Conservation (phyloP, 768 basidiomycete genomes). For the Phaffia australis region DNA sequence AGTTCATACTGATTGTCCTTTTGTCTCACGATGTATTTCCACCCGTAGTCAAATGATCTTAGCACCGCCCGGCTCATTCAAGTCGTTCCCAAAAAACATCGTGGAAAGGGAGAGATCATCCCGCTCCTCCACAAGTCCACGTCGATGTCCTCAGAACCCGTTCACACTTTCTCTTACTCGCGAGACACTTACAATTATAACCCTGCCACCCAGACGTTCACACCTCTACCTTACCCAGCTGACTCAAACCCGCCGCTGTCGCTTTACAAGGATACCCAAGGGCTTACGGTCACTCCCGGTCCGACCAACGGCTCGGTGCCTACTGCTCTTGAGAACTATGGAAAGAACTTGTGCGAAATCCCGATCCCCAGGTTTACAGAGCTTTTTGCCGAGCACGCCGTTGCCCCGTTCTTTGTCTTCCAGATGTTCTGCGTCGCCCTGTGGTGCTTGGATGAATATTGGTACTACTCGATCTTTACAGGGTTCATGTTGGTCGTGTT, state of each 20-base stretch:
- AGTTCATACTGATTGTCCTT: conserved; percentile 9
- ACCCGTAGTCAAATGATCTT: conserved; percentile 49
- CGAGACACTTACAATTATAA: conserved; percentile 77
- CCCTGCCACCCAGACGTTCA: conserved; percentile 53
- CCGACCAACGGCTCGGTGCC: conserved; percentile 41
- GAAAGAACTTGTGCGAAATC: conserved; percentile 91
- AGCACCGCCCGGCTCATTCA: conserved; percentile 69
- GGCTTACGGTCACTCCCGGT: conserved; percentile 42
- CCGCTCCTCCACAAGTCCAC: conserved; percentile 51
- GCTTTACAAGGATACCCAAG: conserved; percentile 48
- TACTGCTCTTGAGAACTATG: conserved; percentile 57
- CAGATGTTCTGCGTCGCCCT: conserved; percentile 95
- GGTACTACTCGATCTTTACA: conserved; percentile 95
- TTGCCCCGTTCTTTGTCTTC: conserved; percentile 98
- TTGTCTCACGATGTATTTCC: neutral
- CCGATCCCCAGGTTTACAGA: conserved; percentile 89
- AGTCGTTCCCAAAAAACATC: conserved; percentile 65
- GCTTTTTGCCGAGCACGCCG: conserved; percentile 88
- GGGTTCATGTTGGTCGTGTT: conserved; percentile 97
- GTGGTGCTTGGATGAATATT: conserved; percentile 97
- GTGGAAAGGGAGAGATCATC: conserved; percentile 84
- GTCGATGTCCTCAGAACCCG: conserved; percentile 23
- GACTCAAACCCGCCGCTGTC: conserved; percentile 57
- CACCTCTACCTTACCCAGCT: conserved; percentile 77
- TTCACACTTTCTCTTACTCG: conserved; percentile 87